Conservation (phyloP, 768 basidiomycete genomes). For the Exsudoporus frostii region DNA sequence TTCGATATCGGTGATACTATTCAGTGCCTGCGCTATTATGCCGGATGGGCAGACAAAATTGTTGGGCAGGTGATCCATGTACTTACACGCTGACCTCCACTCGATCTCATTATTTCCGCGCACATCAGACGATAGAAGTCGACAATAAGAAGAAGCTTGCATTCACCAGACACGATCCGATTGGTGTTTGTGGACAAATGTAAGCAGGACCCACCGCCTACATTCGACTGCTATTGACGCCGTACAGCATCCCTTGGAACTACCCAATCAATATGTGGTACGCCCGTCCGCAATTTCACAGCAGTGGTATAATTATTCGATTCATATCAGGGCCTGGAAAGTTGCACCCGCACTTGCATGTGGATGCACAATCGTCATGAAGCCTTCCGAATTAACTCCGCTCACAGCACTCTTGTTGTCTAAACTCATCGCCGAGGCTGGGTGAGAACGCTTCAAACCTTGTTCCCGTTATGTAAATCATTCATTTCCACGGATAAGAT, state of each 20-base stretch:
- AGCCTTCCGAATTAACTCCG: conserved; percentile 86
- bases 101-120: conserved; percentile 3
- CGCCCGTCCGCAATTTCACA: conserved; percentile 2
- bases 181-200: conserved; percentile 96
- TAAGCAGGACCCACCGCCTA: conserved; percentile 31
- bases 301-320: not conserved
- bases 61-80: conserved; percentile 63
- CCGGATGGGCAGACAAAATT: conserved; percentile 96
- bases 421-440: conserved; percentile 78
- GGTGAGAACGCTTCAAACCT: conserved; percentile 42
- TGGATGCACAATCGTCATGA: conserved; percentile 94
- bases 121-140: conserved; percentile 65
- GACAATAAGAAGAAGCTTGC: conserved; percentile 79
- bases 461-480: conserved; percentile 11
- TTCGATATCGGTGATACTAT: conserved; percentile 78
- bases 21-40: conserved; percentile 84
- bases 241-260: conserved; percentile 82
- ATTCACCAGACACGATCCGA: conserved; percentile 85
- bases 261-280: conserved; percentile 88
- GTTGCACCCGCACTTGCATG: conserved; percentile 88
- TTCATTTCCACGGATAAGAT: conserved; percentile 43
- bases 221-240: conserved; percentile 6
- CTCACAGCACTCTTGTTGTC: conserved; percentile 81
- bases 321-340: conserved; percentile 71
- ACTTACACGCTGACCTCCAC: conserved; percentile 1